These are phyloP conservation scores for Penicillium verrucosum DNA, from an alignment of 2,329 filamentous ascomycete genomes.

Conservation along the genomic window DNA sequence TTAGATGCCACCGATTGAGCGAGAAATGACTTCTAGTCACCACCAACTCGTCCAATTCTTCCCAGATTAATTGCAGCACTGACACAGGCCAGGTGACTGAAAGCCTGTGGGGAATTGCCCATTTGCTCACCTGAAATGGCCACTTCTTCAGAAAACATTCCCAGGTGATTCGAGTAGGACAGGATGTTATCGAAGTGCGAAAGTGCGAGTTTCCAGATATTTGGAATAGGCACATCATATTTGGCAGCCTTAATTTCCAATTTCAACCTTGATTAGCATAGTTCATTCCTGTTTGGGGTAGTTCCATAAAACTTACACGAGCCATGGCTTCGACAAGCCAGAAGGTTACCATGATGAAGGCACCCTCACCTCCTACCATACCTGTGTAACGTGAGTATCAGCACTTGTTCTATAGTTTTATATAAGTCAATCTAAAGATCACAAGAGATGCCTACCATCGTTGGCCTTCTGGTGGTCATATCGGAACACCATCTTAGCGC, in stretches of 20 bases:
- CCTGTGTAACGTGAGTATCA: constrained; percentile 44
- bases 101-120: constrained; percentile 76
- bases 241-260: constrained; percentile 21
- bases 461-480: constrained; percentile 68
- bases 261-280: neutral
- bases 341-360: constrained; percentile 79
- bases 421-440: neutral
- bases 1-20: neutral
- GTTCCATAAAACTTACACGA: constrained; percentile 51
- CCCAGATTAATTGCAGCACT: constrained; percentile 75
- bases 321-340: constrained; percentile 79
- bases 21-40: neutral
- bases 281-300: neutral
- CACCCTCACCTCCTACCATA: constrained; percentile 70
- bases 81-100: constrained; percentile 71
- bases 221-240: constrained; percentile 32
- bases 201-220: constrained; percentile 49
- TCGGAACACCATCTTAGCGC: constrained; percentile 70
- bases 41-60: constrained; percentile 33
- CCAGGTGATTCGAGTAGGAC: constrained; percentile 70
- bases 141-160: constrained; percentile 79
- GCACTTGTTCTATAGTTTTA: constrained; percentile 12
- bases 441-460: constrained; percentile 54
- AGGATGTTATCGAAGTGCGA: constrained; percentile 76
- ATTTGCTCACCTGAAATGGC: constrained; percentile 71